These are phyloP conservation scores for Aspergillus calidoustus DNA, from an alignment of 2,329 filamentous ascomycete species.

Conservation along the genomic window DNA sequence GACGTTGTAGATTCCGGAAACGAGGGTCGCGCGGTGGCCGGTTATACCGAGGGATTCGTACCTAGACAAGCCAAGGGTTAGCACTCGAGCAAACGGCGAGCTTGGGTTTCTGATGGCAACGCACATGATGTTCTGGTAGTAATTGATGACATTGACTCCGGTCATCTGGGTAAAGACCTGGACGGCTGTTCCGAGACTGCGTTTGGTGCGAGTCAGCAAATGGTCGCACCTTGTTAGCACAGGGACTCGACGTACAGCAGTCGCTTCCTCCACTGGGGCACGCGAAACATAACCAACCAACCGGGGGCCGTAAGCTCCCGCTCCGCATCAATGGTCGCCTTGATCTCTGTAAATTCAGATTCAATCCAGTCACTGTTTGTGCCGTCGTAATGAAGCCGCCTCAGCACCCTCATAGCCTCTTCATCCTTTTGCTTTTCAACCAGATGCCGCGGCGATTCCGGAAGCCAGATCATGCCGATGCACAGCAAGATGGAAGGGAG, in stretches of 20 bases:
- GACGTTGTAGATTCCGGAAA: constrained; percentile 65
- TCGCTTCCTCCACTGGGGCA: constrained; percentile 59
- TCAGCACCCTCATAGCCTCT: constrained; percentile 55
- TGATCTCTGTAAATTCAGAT: constrained; percentile 32
- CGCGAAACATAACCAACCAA: constrained; percentile 44
- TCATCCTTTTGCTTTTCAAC: constrained; percentile 52
- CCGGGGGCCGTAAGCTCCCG: constrained; percentile 56
- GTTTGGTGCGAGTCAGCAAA: not conserved
- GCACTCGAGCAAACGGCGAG: constrained; percentile 44
- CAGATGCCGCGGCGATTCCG: constrained; percentile 40
- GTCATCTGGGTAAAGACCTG: constrained; percentile 67
- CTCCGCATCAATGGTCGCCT: constrained; percentile 62
- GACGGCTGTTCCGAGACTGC: constrained; percentile 60
- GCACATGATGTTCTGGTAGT: constrained; percentile 48
- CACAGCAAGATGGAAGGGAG: constrained; percentile 46
- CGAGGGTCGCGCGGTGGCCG: constrained; percentile 57
- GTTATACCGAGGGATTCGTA: constrained; percentile 57
- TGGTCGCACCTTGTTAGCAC: too few species aligned
- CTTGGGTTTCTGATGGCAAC: too few species aligned
- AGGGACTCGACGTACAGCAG: constrained; percentile 47
- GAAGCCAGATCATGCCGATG: constrained; percentile 39
- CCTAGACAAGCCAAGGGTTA: constrained; percentile 41
- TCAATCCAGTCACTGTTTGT: constrained; percentile 61
- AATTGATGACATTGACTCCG: constrained; percentile 29
- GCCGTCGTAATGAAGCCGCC: constrained; percentile 61